These are phyloP conservation scores for Immersiporthe knoxdaviesiana DNA, from an alignment of 2,329 filamentous ascomycete genomes.

Conservation along the genomic window DNA sequence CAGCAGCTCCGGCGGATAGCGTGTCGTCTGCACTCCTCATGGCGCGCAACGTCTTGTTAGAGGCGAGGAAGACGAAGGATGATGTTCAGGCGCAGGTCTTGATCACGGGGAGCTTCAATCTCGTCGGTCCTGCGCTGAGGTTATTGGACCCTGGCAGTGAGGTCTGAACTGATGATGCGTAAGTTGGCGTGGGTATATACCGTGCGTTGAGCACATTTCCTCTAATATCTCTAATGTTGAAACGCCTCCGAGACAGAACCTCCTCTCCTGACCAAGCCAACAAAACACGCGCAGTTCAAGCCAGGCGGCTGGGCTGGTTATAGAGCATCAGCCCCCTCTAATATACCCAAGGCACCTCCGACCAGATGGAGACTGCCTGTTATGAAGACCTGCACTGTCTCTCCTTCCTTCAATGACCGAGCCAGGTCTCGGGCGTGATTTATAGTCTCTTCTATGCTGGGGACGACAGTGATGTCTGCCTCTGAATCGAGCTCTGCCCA, in stretches of 20 bases:
- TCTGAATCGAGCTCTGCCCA: conserved; percentile 53
- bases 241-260: not conserved
- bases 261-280: conserved; percentile 9
- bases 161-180: conserved; percentile 23
- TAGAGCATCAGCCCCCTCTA: conserved; percentile 37
- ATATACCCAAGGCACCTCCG: conserved; percentile 43
- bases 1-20: conserved; percentile 18
- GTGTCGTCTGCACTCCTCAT: conserved; percentile 25
- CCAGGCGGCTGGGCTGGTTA: conserved; percentile 1
- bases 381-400: conserved; percentile 50
- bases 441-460: conserved; percentile 61
- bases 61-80: conserved; percentile 23
- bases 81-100: conserved; percentile 39
- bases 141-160: conserved; percentile 46
- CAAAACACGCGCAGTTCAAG: not conserved
- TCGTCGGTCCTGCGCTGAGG: conserved; percentile 59
- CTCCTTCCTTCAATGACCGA: conserved; percentile 29
- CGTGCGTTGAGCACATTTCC: conserved; percentile 28
- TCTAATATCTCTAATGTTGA: conserved; percentile 4
- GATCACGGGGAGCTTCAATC: conserved; percentile 66
- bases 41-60: conserved; percentile 16
- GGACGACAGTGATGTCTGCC: conserved; percentile 50
- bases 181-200: conserved; percentile 22
- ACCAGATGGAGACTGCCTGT: conserved; percentile 54
- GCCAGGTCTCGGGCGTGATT: conserved; percentile 47